Percentiles rank a stretch among this genome's conserved stretches.
Evolutionary conservation across 1,284 basidiomycete genomes (phyloP).

Genomic region (Phylloboletellus chloephorus): DNA sequence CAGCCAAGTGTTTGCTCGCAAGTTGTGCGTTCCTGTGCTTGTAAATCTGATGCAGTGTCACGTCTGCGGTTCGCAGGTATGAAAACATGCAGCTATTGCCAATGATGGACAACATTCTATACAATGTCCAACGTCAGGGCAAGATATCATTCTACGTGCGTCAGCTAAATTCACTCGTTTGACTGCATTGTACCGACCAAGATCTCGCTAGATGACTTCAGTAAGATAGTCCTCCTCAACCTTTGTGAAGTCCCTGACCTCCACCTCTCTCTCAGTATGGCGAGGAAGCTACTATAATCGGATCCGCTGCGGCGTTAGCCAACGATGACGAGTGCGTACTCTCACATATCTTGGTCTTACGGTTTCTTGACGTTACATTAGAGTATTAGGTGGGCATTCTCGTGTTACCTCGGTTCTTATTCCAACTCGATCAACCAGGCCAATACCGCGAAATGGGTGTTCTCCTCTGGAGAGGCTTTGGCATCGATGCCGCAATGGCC

Average conservation of each 20-base stretch:
- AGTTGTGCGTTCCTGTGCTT: slow-evolving; percentile 45
- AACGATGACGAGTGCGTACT: slow-evolving; percentile 78
- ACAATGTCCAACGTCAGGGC: slow-evolving; percentile 90
- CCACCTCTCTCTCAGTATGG: slow-evolving; percentile 54
- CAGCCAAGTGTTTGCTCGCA: slow-evolving; percentile 65
- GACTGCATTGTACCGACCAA: slow-evolving; percentile 17
- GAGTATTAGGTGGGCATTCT: slow-evolving; percentile 51
- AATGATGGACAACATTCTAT: slow-evolving; percentile 80
- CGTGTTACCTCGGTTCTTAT: not conserved
- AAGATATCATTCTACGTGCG: slow-evolving; percentile 91
- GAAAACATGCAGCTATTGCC: slow-evolving; percentile 83
- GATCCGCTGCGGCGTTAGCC: slow-evolving; percentile 81
- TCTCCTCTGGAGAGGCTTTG: slow-evolving; percentile 82
- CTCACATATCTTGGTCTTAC: not conserved
- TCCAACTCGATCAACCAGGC: slow-evolving; percentile 37
- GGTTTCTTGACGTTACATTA: slow-evolving; percentile 26
- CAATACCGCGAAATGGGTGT: slow-evolving; percentile 91
- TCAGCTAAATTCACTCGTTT: slow-evolving; percentile 12
- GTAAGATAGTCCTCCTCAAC: slow-evolving; percentile 37
- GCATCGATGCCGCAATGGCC: slow-evolving; percentile 69
- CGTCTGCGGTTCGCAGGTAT: slow-evolving; percentile 44
- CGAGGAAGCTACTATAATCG: slow-evolving; percentile 89
- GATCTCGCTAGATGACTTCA: slow-evolving; percentile 59
- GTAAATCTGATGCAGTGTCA: not conserved
- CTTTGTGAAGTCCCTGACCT: slow-evolving; percentile 9